Percentiles rank a stretch among this genome's conserved stretches.
phyloP scores from a whole-genome alignment of 108 stramenopile species.

The Cyclotella cryptica region DNA sequence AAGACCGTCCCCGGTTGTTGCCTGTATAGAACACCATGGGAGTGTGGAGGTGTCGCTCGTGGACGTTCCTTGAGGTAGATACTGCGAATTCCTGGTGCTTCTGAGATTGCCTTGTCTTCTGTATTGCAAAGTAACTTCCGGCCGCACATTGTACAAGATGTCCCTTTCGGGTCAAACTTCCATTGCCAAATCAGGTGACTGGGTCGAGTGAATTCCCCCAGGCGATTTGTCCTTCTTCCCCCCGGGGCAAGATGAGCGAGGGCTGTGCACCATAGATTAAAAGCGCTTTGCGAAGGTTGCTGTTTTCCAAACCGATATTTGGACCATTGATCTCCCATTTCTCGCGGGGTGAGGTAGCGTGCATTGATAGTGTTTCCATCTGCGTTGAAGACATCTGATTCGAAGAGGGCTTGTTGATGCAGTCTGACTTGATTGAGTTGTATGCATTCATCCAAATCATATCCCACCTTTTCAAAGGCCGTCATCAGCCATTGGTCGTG shows the following conservation, averaged over 20 bases:
- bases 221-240: not conserved
- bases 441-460: not conserved
- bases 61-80: no score
- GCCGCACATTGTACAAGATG: no score
- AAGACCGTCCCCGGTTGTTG: no score
- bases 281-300: not conserved
- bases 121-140: no score
- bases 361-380: constrained; percentile 8
- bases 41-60: no score
- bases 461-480: not conserved
- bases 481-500: constrained; percentile 21
- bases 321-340: constrained; percentile 7
- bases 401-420: constrained; percentile 31
- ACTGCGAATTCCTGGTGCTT: no score
- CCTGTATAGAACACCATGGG: no score
- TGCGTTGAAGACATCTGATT: constrained; percentile 10
- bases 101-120: no score
- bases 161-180: no score
- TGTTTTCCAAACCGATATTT: not conserved
- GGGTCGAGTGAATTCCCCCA: not conserved
- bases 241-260: not conserved
- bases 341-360: constrained; percentile 5
- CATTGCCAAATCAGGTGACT: not conserved
- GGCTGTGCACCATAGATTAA: constrained; percentile 7
- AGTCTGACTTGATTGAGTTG: constrained; percentile 18